phyloP scores from a whole-genome alignment of 2,329 filamentous ascomycete genomes.

The Alternaria dauci region DNA sequence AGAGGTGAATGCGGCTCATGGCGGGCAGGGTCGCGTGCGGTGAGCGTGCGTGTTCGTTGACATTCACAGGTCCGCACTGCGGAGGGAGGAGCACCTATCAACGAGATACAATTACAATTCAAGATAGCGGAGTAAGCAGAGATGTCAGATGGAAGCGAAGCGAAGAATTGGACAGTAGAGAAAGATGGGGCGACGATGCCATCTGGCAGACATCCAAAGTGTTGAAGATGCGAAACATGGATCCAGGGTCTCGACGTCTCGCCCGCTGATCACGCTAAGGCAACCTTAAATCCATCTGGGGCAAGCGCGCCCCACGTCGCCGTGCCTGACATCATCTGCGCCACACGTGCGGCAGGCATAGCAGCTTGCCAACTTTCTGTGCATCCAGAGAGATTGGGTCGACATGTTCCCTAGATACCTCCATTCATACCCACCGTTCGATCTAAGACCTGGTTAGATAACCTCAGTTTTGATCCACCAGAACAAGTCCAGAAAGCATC shows the following conservation, averaged over 20 bases:
- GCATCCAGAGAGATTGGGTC: constrained; percentile 5
- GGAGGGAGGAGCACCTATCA: constrained; percentile 10
- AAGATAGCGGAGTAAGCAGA: not conserved
- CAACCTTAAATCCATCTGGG: constrained; percentile 31
- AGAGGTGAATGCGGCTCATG: constrained; percentile 40
- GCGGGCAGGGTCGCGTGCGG: constrained; percentile 31
- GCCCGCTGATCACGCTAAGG: constrained; percentile 29
- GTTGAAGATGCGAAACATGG: constrained; percentile 29
- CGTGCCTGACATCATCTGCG: constrained; percentile 39
- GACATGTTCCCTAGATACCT: constrained; percentile 7
- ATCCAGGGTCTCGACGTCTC: constrained; percentile 35
- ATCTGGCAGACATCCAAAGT: constrained; percentile 18
- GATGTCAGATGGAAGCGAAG: constrained; percentile 1
- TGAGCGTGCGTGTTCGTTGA: constrained; percentile 24
- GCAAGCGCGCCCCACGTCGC: constrained; percentile 25
- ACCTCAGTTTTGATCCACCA: not conserved
- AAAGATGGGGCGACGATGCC: constrained; percentile 15
- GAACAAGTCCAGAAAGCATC: not conserved
- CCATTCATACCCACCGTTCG: not conserved
- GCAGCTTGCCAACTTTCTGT: constrained; percentile 26
- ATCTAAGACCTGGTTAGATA: not conserved
- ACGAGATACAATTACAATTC: constrained; percentile 11
- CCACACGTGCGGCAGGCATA: constrained; percentile 21
- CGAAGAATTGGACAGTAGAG: constrained; percentile 6
- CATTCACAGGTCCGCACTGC: constrained; percentile 26